Evolutionary conservation across 2,329 filamentous ascomycete species (phyloP).

Genomic region (Claviceps sorghi): DNA sequence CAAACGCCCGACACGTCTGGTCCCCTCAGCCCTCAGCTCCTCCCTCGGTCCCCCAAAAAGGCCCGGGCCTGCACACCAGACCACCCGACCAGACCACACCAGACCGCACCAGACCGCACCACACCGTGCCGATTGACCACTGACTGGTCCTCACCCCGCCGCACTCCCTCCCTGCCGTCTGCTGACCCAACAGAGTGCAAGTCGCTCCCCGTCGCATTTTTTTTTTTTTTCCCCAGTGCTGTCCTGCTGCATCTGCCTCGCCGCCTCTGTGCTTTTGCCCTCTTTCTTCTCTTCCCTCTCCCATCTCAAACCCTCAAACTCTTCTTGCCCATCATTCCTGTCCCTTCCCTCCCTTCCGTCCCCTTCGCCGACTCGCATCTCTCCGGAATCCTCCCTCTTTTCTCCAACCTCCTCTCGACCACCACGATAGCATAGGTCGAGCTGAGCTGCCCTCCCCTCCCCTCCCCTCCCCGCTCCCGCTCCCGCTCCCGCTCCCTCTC

Average conservation of each 20-base stretch:
- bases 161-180: neutral
- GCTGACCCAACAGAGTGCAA: neutral
- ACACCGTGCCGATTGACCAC: no score
- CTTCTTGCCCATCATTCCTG: constrained; percentile 7
- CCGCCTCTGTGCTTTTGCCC: constrained; percentile 9
- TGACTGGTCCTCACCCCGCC: neutral
- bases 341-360: no score
- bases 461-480: no score
- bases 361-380: constrained; percentile 6
- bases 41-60: neutral
- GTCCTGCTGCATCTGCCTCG: constrained; percentile 6
- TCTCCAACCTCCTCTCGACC: constrained; percentile 3
- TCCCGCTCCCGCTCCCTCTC: no score
- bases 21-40: neutral
- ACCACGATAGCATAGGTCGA: constrained; percentile 3
- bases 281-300: constrained; percentile 7
- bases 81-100: neutral
- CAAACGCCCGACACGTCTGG: no score
- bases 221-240: neutral
- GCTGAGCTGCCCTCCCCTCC: constrained; percentile 5
- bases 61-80: no score
- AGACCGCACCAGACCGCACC: neutral
- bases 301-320: constrained; percentile 1
- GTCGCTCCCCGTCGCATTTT: neutral
- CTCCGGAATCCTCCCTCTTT: constrained; percentile 4